Evolutionary conservation across 192 early-diverging fungal species (phyloP), one percentile per base, ranked within the genome.

Genomic region (Coemansia furcata): DNA sequence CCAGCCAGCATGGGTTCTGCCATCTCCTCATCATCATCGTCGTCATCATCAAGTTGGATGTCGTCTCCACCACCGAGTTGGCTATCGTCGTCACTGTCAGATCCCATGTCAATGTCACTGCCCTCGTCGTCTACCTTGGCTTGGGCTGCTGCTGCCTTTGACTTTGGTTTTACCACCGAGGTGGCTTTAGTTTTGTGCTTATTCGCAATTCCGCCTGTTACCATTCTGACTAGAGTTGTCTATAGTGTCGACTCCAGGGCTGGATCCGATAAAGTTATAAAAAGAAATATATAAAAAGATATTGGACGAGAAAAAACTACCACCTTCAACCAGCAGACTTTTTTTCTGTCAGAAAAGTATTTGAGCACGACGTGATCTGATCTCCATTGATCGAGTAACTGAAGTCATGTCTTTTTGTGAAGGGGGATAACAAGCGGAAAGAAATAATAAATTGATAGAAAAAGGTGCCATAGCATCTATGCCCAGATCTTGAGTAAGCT

Each of bases 401-500:
- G n/a, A n/a, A n/a, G n/a, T n/a, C n/a, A n/a, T n/a, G n/a, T n/a
- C n/a, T n/a, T n/a, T n/a, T n/a, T n/a, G n/a, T n/a, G n/a, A n/a
- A n/a, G n/a, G n/a, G n/a, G 32, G 29, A 55, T 32, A 46, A 38
- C 26, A 55, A 59, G 40, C 15, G 32, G 52, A 26, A 52, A 38
- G 26, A 44, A 39, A 52, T 40, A 58, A 63, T 11, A 64, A 58
- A 62, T 37, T n/a, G 23, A 26, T 21, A 19, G 55, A 29, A 21
- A 26, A 46, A 10, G 8, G 47, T 11, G 29, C 32, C 29, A 21
- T 30, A 11, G 14, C 21, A 39, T n/a, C 54, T 71, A 88, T 30
- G 86, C 76, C 74, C 86, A 85, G 72, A 99, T 93, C 91, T 96
- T 97, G 63, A 99, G 88, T 80, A 93, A 86, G 44, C 92, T 92